phyloP scores from a whole-genome alignment of 2,329 filamentous ascomycete species.

The Epichloe uncinata region DNA sequence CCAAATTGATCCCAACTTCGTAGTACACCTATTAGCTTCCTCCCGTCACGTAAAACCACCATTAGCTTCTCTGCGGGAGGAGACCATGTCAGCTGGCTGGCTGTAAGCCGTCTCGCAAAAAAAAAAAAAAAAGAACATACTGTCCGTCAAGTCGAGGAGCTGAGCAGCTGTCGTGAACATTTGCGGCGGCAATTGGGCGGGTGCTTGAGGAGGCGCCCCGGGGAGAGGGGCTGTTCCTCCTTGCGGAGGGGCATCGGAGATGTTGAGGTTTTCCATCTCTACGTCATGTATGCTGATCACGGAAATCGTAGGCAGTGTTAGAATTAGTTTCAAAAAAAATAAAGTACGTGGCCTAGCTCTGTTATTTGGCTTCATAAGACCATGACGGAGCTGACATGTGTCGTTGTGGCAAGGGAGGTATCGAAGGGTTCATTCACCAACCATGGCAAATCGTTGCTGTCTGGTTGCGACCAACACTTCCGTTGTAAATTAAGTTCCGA shows the following conservation, averaged over 20 bases:
- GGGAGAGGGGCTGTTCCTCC: conserved; percentile 19
- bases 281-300: conserved; percentile 12
- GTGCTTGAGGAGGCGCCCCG: conserved; percentile 25
- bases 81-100: conserved; percentile 15
- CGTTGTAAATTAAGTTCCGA: not conserved
- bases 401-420: not conserved
- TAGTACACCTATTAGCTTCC: conserved; percentile 85
- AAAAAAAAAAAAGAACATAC: conserved; percentile 39
- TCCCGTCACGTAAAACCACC: conserved; percentile 79
- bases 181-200: conserved; percentile 67
- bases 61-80: conserved; percentile 74
- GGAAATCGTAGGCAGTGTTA: conserved; percentile 3
- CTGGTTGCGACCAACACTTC: not conserved
- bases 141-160: conserved; percentile 90
- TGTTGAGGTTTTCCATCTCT: conserved; percentile 40
- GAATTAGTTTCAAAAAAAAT: not conserved
- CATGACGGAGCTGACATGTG: not conserved
- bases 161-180: conserved; percentile 98
- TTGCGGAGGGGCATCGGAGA: conserved; percentile 34
- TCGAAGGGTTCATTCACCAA: not conserved
- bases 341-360: not conserved
- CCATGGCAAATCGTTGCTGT: not conserved
- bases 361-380: not conserved
- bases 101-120: not conserved
- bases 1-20: conserved; percentile 97